Evolutionary conservation across 1,284 basidiomycete species (phyloP).

Genomic region (Moesziomyces sp.): DNA sequence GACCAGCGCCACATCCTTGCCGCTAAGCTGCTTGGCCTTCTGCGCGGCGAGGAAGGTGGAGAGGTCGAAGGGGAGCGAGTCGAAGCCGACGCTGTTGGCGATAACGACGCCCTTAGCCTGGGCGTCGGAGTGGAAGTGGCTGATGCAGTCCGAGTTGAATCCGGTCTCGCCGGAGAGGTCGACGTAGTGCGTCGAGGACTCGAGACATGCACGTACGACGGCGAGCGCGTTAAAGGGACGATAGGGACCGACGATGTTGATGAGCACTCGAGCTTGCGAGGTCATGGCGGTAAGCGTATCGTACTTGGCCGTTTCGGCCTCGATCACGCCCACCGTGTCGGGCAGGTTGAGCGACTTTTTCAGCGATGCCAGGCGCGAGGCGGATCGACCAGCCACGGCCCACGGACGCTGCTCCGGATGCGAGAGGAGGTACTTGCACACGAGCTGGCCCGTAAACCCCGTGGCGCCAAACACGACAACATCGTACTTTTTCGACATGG

Average conservation of each 20-base stretch:
- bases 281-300: conserved; percentile 45
- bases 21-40: conserved; percentile 70
- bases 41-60: conserved; percentile 73
- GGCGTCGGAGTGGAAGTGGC: conserved; percentile 76
- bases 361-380: conserved; percentile 38
- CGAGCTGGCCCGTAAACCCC: conserved; percentile 60
- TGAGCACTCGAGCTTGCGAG: conserved; percentile 25
- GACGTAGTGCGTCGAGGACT: conserved; percentile 74
- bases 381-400: conserved; percentile 60
- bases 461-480: conserved; percentile 61
- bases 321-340: conserved; percentile 40
- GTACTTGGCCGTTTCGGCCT: conserved; percentile 42
- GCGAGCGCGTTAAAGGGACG: conserved; percentile 40
- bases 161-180: conserved; percentile 73
- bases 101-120: conserved; percentile 77
- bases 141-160: conserved; percentile 71
- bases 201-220: conserved; percentile 72
- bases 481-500: conserved; percentile 49
- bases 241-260: conserved; percentile 62
- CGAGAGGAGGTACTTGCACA: conserved; percentile 48
- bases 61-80: conserved; percentile 75
- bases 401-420: conserved; percentile 47
- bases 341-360: conserved; percentile 33
- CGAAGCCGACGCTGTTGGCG: conserved; percentile 78
- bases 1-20: conserved; percentile 43